phyloP scores from a whole-genome alignment of 257 asterid genomes.

The Coffea canephora region DNA sequence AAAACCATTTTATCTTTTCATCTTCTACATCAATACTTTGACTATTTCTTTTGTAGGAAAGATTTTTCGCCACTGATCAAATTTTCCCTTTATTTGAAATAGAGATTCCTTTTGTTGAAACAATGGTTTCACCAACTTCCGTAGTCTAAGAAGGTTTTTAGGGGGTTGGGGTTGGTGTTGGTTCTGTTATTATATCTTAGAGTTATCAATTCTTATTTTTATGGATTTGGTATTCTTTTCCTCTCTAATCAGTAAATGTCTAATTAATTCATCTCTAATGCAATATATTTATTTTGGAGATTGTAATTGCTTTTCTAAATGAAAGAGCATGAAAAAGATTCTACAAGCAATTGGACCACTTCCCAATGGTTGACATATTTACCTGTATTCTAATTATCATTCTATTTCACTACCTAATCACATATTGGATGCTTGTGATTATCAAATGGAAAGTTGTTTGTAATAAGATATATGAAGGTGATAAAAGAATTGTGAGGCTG shows the following conservation, averaged over 20 bases:
- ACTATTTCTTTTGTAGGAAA: slow-evolving; percentile 53
- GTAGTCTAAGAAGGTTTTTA: slow-evolving; percentile 50
- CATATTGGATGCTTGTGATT: slow-evolving; percentile 5
- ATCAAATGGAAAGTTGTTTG: slow-evolving; percentile 63
- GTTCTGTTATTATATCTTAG: slow-evolving; percentile 7
- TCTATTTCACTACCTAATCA: slow-evolving; percentile 8
- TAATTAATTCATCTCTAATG: not conserved
- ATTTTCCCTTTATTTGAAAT: slow-evolving; percentile 89
- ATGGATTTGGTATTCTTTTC: not conserved
- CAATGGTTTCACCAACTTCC: slow-evolving; percentile 78
- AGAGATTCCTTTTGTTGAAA: slow-evolving; percentile 82
- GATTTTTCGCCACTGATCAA: slow-evolving; percentile 84
- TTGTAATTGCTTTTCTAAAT: slow-evolving; percentile 86
- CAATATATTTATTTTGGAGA: slow-evolving; percentile 39
- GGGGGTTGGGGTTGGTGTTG: slow-evolving; percentile 7
- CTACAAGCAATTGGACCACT: slow-evolving; percentile 77
- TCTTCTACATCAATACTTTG: not conserved
- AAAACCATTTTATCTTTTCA: not conserved
- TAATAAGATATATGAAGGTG: slow-evolving; percentile 96
- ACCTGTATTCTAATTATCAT: not conserved
- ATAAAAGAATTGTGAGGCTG: slow-evolving; percentile 81
- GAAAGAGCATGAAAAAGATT: slow-evolving; percentile 99
- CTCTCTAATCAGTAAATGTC: not conserved
- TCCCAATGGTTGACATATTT: slow-evolving; percentile 56
- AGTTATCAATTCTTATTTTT: not conserved